phyloP scores from a whole-genome alignment of 2,329 filamentous ascomycete species.

The Clonostachys solani region DNA sequence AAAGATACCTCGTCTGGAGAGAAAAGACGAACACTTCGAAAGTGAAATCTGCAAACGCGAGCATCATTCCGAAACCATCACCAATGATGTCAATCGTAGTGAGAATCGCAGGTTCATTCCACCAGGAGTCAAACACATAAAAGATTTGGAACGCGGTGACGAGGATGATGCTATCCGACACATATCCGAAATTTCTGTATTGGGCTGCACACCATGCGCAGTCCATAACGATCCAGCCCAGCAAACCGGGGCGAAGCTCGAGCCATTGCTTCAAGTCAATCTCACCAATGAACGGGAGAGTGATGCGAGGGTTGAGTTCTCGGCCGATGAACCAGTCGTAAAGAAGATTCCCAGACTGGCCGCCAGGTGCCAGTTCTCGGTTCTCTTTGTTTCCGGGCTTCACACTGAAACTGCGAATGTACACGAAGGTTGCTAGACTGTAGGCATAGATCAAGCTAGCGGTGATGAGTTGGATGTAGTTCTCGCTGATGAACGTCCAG shows the following conservation, averaged over 20 bases:
- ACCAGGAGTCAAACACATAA: slow-evolving; percentile 81
- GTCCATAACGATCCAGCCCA: slow-evolving; percentile 85
- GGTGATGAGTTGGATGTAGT: slow-evolving; percentile 82
- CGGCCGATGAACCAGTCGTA: slow-evolving; percentile 98
- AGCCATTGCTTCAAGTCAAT: slow-evolving; percentile 88
- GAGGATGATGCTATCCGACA: slow-evolving; percentile 83
- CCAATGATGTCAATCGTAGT: slow-evolving; percentile 93
- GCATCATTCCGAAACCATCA: slow-evolving; percentile 94
- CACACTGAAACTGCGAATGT: slow-evolving; percentile 77
- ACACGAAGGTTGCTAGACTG: slow-evolving; percentile 71
- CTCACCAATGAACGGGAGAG: slow-evolving; percentile 73
- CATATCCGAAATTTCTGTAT: slow-evolving; percentile 76
- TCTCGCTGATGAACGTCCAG: slow-evolving; percentile 91
- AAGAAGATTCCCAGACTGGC: slow-evolving; percentile 76
- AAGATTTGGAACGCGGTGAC: slow-evolving; percentile 73
- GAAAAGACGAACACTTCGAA: slow-evolving; percentile 93
- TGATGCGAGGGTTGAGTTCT: slow-evolving; percentile 85
- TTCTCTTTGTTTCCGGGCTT: slow-evolving; percentile 67
- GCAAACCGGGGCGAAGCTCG: slow-evolving; percentile 86
- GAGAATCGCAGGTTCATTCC: slow-evolving; percentile 83
- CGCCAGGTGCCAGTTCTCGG: slow-evolving; percentile 78
- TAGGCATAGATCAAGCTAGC: slow-evolving; percentile 77
- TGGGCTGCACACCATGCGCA: slow-evolving; percentile 82
- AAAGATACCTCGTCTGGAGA: slow-evolving; percentile 78
- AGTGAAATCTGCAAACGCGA: slow-evolving; percentile 85